These are phyloP conservation scores for Ulota crispa DNA, from an alignment of 225 moss, liverwort and hornwort species.

Conservation along the genomic window DNA sequence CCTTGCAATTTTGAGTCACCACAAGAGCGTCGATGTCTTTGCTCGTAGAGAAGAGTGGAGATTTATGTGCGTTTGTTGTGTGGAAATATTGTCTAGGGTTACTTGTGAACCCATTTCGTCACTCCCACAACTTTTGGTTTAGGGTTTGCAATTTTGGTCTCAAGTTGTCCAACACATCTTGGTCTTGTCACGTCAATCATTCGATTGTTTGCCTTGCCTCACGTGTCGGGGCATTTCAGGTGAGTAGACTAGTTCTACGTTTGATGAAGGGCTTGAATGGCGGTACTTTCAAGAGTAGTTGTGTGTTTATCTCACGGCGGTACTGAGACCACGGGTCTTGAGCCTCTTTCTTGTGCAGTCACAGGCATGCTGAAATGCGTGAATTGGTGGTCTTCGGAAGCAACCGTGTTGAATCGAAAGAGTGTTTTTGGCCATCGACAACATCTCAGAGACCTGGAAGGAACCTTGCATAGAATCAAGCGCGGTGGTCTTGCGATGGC, in stretches of 20 bases:
- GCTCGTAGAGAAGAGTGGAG: background rate
- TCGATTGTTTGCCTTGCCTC: background rate
- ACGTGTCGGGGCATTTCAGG: background rate
- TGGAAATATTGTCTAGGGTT: background rate
- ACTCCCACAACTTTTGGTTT: background rate
- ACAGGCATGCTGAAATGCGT: background rate
- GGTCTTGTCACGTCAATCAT: background rate
- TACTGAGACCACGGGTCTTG: background rate
- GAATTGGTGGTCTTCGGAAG: no score
- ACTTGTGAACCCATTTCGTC: background rate
- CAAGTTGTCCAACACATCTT: background rate
- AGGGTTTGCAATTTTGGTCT: background rate
- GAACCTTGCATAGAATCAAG: background rate
- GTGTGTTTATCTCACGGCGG: background rate
- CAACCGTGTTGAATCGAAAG: background rate
- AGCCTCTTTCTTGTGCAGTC: background rate
- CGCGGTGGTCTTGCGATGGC: background rate
- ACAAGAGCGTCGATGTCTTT: background rate
- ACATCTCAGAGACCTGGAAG: background rate
- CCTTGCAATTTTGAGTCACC: background rate
- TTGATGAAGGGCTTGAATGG: background rate
- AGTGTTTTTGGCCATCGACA: background rate
- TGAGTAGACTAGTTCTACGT: background rate
- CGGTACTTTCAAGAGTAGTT: background rate
- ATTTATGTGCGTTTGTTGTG: background rate